A percentile compares a stretch with the other conserved stretches of the same genome.
Conservation (phyloP, 2,329 filamentous ascomycete species). For the Paraconiothyrium sp. region DNA sequence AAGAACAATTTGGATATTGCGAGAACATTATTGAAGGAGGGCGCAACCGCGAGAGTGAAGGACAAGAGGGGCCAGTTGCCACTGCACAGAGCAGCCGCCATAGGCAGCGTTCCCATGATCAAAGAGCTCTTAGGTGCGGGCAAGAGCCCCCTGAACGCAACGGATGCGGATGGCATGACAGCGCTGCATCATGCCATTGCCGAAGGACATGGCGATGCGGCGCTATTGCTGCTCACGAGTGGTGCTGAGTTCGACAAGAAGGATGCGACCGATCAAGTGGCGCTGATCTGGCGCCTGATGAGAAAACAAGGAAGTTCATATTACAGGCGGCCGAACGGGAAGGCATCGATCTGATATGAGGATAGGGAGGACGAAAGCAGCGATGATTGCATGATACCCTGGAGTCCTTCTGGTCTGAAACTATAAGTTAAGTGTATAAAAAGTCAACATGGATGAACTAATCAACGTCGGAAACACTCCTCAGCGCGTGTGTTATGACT, state of each 20-base stretch:
- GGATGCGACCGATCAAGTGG: slow-evolving; percentile 73
- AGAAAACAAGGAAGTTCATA: slow-evolving; percentile 82
- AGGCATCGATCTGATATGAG: slow-evolving; percentile 70
- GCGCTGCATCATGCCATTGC: slow-evolving; percentile 87
- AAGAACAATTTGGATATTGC: slow-evolving; percentile 88
- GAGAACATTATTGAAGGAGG: slow-evolving; percentile 76
- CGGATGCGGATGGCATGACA: slow-evolving; percentile 84
- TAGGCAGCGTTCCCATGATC: slow-evolving; percentile 88
- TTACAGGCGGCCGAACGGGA: slow-evolving; percentile 81
- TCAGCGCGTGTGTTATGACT: too few species aligned
- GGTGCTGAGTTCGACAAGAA: slow-evolving; percentile 84
- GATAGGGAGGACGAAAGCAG: slow-evolving; percentile 23
- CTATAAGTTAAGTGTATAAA: slow-evolving; percentile 1
- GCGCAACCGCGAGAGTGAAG: slow-evolving; percentile 80
- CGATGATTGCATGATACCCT: slow-evolving; percentile 25
- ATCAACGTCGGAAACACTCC: too few species aligned
- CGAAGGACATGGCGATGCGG: slow-evolving; percentile 81
- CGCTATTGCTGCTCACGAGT: slow-evolving; percentile 81
- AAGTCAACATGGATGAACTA: not conserved
- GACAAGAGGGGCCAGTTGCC: slow-evolving; percentile 90
- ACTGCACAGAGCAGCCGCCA: slow-evolving; percentile 89
- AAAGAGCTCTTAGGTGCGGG: slow-evolving; percentile 80
- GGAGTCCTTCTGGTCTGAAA: slow-evolving; percentile 15
- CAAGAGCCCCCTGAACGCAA: slow-evolving; percentile 82
- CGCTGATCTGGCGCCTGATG: slow-evolving; percentile 86